Evolutionary conservation across 352 stramenopile species (phyloP).

Genomic region (Phytopythium ostracodes): DNA sequence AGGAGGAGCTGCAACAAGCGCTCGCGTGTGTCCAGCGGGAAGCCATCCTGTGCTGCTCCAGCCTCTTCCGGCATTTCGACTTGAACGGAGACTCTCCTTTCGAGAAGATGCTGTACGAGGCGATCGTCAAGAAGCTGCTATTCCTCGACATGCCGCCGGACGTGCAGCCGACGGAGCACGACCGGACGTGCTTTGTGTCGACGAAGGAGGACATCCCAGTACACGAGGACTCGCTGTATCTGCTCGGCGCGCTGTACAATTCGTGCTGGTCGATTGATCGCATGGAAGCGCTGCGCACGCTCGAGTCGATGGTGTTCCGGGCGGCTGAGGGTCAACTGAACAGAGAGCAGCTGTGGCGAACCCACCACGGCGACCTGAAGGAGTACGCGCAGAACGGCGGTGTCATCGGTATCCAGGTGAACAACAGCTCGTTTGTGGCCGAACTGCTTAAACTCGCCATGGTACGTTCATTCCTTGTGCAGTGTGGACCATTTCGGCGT

Average conservation of each 20-base stretch:
- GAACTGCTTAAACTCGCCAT: conserved; percentile 57
- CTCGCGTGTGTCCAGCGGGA: conserved; percentile 73
- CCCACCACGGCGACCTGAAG: conserved; percentile 46
- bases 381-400: conserved; percentile 56
- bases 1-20: conserved; percentile 79
- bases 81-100: conserved; percentile 62
- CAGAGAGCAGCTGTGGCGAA: conserved; percentile 67
- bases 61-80: conserved; percentile 67
- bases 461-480: conserved; percentile 23
- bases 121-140: conserved; percentile 76
- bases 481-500: neutral
- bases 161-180: conserved; percentile 81
- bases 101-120: conserved; percentile 77
- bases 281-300: conserved; percentile 62
- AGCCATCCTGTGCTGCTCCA: conserved; percentile 61
- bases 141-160: conserved; percentile 81
- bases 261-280: conserved; percentile 58
- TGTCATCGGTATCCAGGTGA: conserved; percentile 67
- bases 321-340: conserved; percentile 72
- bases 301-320: conserved; percentile 77
- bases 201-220: conserved; percentile 82
- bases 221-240: conserved; percentile 63
- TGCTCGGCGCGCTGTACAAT: conserved; percentile 54
- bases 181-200: conserved; percentile 80
- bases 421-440: conserved; percentile 44